These are phyloP conservation scores for Tolypocladium tropicale DNA, from an alignment of 2,329 filamentous ascomycete genomes.

Conservation along the genomic window DNA sequence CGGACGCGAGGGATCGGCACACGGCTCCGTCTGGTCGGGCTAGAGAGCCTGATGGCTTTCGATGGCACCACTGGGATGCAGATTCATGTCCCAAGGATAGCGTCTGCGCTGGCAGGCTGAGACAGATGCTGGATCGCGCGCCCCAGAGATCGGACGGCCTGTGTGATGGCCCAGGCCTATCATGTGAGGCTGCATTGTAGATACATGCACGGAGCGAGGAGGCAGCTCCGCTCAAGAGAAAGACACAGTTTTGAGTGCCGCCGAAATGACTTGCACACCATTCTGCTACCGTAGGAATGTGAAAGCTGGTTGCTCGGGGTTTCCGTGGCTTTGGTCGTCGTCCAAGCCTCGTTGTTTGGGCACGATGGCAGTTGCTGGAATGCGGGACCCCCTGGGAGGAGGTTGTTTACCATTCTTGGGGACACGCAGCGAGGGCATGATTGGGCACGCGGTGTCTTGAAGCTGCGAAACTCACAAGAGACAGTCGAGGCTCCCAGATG, in stretches of 20 bases:
- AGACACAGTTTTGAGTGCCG: background rate
- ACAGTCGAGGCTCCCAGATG: background rate
- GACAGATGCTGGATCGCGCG: background rate
- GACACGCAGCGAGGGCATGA: background rate
- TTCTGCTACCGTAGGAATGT: background rate
- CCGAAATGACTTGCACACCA: background rate
- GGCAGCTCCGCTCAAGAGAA: background rate
- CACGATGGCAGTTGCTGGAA: background rate
- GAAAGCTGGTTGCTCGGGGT: background rate
- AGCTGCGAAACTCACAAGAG: background rate
- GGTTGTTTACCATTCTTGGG: conserved; percentile 1
- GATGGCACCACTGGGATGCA: background rate
- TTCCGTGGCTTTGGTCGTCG: background rate
- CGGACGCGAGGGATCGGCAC: background rate
- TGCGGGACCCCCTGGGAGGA: background rate
- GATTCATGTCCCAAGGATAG: no score
- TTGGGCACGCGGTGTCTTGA: background rate
- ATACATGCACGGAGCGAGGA: background rate
- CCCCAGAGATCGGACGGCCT: background rate
- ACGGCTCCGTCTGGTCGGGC: background rate
- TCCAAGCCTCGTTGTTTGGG: background rate
- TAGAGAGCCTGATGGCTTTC: background rate
- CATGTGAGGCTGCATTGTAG: background rate
- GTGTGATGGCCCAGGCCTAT: background rate
- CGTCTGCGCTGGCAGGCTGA: background rate